A percentile compares a stretch with the other conserved stretches of the same genome.
Conservation (phyloP, 768 basidiomycete species). For the Peribolospora baueri region DNA sequence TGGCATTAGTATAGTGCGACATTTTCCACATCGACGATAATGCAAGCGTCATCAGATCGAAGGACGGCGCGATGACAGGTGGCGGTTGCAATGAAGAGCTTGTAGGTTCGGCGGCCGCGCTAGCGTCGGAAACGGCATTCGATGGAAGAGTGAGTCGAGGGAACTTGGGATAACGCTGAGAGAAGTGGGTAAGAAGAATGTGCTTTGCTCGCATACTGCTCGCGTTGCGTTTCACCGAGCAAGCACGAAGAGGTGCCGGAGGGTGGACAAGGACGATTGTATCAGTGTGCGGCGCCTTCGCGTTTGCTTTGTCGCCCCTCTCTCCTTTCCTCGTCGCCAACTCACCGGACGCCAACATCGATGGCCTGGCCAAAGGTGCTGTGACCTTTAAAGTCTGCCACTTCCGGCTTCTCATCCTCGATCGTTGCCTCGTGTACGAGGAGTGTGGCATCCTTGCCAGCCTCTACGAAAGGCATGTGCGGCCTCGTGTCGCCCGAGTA, state of each 20-base stretch:
- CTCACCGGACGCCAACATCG: conserved; percentile 43
- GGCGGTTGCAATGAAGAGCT: conserved; percentile 18
- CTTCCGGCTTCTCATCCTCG: conserved; percentile 51
- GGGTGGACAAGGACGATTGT: neutral
- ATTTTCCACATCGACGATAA: conserved; percentile 72
- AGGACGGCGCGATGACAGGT: conserved; percentile 45
- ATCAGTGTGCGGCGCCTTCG: no score
- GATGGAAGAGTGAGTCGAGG: conserved; percentile 28
- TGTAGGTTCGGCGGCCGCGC: conserved; percentile 9
- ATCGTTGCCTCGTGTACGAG: conserved; percentile 89
- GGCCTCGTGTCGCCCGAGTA: conserved; percentile 86
- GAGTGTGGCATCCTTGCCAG: conserved; percentile 44
- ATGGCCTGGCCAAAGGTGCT: conserved; percentile 79
- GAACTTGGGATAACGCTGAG: conserved; percentile 72
- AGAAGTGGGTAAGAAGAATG: conserved; percentile 84
- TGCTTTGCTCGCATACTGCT: conserved; percentile 60
- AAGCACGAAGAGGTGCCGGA: neutral
- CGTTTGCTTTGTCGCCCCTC: no score
- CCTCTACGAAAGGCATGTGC: conserved; percentile 36
- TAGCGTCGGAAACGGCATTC: conserved; percentile 12
- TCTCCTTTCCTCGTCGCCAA: neutral
- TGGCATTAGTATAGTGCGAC: conserved; percentile 43
- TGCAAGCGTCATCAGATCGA: conserved; percentile 48
- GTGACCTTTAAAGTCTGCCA: conserved; percentile 50
- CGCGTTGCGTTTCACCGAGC: neutral